Percentiles rank a stretch among this genome's conserved stretches.
Conservation (phyloP, 2,329 filamentous ascomycete species). For the Stromatinia cepivora region DNA sequence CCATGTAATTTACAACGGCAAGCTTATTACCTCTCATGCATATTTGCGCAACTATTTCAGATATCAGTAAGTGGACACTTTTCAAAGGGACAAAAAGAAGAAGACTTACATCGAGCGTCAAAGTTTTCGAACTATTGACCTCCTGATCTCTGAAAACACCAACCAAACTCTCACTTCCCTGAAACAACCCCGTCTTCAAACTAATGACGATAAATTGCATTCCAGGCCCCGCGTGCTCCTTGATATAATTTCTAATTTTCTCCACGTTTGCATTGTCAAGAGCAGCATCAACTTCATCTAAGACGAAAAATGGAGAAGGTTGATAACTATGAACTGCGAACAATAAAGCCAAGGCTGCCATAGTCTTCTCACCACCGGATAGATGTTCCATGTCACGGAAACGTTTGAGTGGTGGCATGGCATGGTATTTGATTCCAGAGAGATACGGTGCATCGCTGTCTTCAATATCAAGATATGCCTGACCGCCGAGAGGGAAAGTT, state of each 20-base stretch:
- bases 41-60: slow-evolving; percentile 35
- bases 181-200: slow-evolving; percentile 92
- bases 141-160: slow-evolving; percentile 95
- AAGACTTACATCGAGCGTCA: slow-evolving; percentile 89
- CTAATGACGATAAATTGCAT: slow-evolving; percentile 99
- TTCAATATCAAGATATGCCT: slow-evolving; percentile 83
- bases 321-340: slow-evolving; percentile 98
- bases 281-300: slow-evolving; percentile 96
- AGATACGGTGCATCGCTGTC: slow-evolving; percentile 96
- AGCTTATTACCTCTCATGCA: slow-evolving; percentile 26
- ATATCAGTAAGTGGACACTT: slow-evolving; percentile 24
- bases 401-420: slow-evolving; percentile 96
- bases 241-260: slow-evolving; percentile 94
- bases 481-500: slow-evolving; percentile 90
- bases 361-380: slow-evolving; percentile 97
- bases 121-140: slow-evolving; percentile 84
- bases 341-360: slow-evolving; percentile 92
- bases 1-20: slow-evolving; percentile 18
- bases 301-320: slow-evolving; percentile 93
- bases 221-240: slow-evolving; percentile 88
- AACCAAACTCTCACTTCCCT: slow-evolving; percentile 92
- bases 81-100: neutral
- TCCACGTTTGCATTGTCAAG: slow-evolving; percentile 98
- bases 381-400: slow-evolving; percentile 99
- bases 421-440: slow-evolving; percentile 95